Conservation (phyloP, 129 eudicot genomes). For the Artemisia annua region DNA sequence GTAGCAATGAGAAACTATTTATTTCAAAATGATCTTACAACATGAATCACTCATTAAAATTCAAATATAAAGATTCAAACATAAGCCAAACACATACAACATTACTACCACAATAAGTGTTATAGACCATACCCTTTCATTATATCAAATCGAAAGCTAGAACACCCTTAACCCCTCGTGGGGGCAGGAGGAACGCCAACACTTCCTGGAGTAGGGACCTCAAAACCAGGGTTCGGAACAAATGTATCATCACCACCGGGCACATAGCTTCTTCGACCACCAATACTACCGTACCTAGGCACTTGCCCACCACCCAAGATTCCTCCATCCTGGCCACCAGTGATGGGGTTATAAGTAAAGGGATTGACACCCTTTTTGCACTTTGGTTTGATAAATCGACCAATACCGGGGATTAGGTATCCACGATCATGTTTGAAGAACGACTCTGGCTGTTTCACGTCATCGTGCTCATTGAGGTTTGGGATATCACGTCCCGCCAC, state of each 20-base stretch:
- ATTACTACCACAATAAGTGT: background rate
- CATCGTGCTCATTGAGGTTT: background rate
- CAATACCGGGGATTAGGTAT: constrained; percentile 55
- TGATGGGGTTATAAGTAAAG: constrained; percentile 46
- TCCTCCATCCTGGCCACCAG: constrained; percentile 47
- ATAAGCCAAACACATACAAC: background rate
- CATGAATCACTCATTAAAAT: background rate
- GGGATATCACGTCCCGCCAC: constrained; percentile 24
- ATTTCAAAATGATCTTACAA: background rate
- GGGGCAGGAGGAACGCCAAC: constrained; percentile 32
- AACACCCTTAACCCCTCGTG: constrained; percentile 13
- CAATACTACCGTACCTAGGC: constrained; percentile 23
- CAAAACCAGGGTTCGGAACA: constrained; percentile 65
- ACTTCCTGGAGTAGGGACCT: constrained; percentile 38
- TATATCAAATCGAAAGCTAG: background rate
- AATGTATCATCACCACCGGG: constrained; percentile 70
- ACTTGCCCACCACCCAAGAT: background rate
- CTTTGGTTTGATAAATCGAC: constrained; percentile 42
- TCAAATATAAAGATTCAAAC: background rate
- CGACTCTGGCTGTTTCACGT: constrained; percentile 36
- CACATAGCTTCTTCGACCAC: constrained; percentile 23
- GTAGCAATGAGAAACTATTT: background rate
- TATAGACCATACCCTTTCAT: background rate
- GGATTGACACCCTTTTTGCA: constrained; percentile 33
- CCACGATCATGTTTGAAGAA: constrained; percentile 42